A percentile compares a stretch with the other conserved stretches of the same genome.
These are phyloP conservation scores for Aspergillus sp. DNA, from an alignment of 2,329 filamentous ascomycete species.

Conservation along the genomic window DNA sequence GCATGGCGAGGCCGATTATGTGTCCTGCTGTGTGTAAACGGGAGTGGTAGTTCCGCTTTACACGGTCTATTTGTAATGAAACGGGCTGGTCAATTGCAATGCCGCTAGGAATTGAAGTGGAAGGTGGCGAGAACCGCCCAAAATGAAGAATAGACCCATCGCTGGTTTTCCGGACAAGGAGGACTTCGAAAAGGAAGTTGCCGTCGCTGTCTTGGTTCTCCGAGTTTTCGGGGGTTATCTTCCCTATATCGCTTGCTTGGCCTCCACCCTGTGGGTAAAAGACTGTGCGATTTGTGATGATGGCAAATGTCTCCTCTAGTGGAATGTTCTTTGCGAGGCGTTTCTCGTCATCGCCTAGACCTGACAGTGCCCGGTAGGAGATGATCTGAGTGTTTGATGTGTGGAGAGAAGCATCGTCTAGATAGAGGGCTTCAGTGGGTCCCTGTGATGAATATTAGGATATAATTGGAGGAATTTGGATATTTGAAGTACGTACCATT, in stretches of 20 bases:
- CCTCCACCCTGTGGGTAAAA: conserved; percentile 31
- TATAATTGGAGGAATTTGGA: too few species aligned
- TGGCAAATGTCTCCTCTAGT: conserved; percentile 16
- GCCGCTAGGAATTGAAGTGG: neutral
- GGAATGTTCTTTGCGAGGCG: conserved; percentile 21
- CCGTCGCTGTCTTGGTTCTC: conserved; percentile 4
- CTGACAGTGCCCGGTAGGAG: conserved; percentile 21
- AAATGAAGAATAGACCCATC: conserved; percentile 28
- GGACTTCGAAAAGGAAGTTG: conserved; percentile 22
- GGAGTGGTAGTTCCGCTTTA: conserved; percentile 29
- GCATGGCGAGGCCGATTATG: conserved; percentile 29
- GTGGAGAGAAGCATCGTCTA: conserved; percentile 24
- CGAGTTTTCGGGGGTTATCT: neutral
- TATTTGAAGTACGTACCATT: too few species aligned
- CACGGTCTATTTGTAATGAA: conserved; percentile 23
- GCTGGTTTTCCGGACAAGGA: conserved; percentile 25
- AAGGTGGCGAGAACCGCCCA: conserved; percentile 10
- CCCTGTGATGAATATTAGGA: neutral
- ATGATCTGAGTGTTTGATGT: conserved; percentile 21
- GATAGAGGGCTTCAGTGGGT: conserved; percentile 24
- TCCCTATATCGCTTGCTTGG: conserved; percentile 29
- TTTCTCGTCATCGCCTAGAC: conserved; percentile 21
- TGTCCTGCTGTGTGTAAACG: conserved; percentile 33
- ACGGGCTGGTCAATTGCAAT: conserved; percentile 21
- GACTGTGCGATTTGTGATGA: conserved; percentile 26